These are phyloP conservation scores for Biscogniauxia mediterranea DNA, from an alignment of 2,329 filamentous ascomycete species.

Conservation along the genomic window DNA sequence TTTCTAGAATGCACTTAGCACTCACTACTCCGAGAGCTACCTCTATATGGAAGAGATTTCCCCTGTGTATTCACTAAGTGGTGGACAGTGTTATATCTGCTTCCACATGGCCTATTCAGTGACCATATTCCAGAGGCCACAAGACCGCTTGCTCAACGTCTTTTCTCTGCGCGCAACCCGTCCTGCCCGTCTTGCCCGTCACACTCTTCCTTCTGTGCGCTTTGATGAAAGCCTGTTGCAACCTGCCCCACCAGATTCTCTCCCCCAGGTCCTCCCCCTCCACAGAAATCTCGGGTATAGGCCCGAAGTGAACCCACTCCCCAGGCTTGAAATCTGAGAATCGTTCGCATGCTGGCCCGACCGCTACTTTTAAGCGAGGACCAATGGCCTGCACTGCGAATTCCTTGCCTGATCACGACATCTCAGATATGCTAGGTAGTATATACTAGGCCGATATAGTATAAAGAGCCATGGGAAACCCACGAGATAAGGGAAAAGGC, in stretches of 20 bases:
- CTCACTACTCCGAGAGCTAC: neutral
- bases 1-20: neutral
- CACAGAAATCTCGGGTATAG: neutral
- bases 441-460: neutral
- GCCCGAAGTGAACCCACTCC: neutral
- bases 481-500: neutral
- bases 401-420: neutral
- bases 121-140: no score
- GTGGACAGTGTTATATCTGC: neutral
- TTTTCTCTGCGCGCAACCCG: neutral
- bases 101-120: neutral
- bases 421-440: neutral
- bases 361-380: neutral
- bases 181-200: no score
- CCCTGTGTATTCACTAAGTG: neutral
- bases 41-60: neutral
- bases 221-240: neutral
- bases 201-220: neutral
- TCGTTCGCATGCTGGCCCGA: neutral
- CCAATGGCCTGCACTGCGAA: neutral
- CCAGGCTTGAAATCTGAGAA: neutral
- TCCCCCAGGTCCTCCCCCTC: neutral
- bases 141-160: neutral
- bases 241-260: neutral
- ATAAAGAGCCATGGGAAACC: neutral